A percentile compares a stretch with the other conserved stretches of the same genome.
These are phyloP conservation scores for Fraxinus pennsylvanica DNA, from an alignment of 257 asterid species.

Conservation along the genomic window DNA sequence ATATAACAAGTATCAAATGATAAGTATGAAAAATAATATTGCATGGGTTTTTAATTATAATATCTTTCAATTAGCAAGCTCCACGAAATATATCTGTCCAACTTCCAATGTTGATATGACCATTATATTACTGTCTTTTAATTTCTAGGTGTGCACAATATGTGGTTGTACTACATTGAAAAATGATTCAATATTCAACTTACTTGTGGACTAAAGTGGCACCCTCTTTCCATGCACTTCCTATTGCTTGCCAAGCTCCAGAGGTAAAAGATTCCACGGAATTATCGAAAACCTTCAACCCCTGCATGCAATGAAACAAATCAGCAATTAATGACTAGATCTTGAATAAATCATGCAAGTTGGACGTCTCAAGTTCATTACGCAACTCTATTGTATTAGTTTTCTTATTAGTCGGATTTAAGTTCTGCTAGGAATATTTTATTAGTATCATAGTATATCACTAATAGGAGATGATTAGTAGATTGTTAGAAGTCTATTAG, in stretches of 20 bases:
- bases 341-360: constrained; percentile 2
- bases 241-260: constrained; percentile 98
- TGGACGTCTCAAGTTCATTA: background rate
- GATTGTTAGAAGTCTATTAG: background rate
- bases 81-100: background rate
- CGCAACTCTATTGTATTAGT: background rate
- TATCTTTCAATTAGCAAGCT: constrained; percentile 10
- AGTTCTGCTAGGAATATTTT: background rate
- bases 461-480: background rate
- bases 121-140: constrained; percentile 24
- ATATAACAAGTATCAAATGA: background rate
- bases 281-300: constrained; percentile 75
- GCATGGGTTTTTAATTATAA: constrained; percentile 14
- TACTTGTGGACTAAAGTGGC: constrained; percentile 64
- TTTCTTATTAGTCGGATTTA: background rate
- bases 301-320: constrained; percentile 53
- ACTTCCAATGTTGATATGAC: constrained; percentile 4
- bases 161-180: constrained; percentile 17
- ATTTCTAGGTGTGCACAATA: constrained; percentile 10
- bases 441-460: background rate
- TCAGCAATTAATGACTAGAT: constrained; percentile 4
- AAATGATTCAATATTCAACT: constrained; percentile 21
- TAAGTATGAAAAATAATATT: background rate
- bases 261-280: constrained; percentile 86
- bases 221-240: constrained; percentile 92